Conservation (phyloP, 2,329 filamentous ascomycete species). For the Chaetothyriales sp. region DNA sequence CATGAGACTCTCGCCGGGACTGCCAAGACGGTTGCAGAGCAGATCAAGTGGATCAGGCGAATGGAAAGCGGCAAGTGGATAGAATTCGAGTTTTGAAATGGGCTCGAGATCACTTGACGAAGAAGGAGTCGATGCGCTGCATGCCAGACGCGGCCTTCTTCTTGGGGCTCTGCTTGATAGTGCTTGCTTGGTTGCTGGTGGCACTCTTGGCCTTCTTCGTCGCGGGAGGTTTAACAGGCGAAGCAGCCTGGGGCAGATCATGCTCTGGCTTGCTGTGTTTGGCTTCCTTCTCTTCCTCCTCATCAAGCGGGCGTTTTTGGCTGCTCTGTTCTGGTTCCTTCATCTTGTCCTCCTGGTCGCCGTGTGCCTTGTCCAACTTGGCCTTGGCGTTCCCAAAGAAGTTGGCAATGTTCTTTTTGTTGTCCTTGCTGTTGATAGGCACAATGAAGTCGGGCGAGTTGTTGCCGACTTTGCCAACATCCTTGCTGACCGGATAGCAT, state of each 20-base stretch:
- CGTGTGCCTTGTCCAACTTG: slow-evolving; percentile 23
- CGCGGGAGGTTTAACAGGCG: slow-evolving; percentile 25
- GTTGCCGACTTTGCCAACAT: slow-evolving; percentile 88
- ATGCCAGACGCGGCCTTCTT: slow-evolving; percentile 34
- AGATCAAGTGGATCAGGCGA: slow-evolving; percentile 21
- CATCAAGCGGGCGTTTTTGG: slow-evolving; percentile 16
- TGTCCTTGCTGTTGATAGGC: slow-evolving; percentile 68
- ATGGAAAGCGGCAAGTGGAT: slow-evolving; percentile 27
- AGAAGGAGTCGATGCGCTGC: slow-evolving; percentile 37
- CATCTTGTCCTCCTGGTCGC: slow-evolving; percentile 19
- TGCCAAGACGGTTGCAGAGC: slow-evolving; percentile 19
- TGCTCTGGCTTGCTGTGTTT: slow-evolving; percentile 12
- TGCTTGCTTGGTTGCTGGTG: slow-evolving; percentile 37
- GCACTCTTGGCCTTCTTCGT: slow-evolving; percentile 39
- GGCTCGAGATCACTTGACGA: slow-evolving; percentile 22
- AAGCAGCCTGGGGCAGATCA: slow-evolving; percentile 18
- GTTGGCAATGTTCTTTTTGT: slow-evolving; percentile 86
- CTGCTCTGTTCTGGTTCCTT: slow-evolving; percentile 16
- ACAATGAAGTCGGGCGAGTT: slow-evolving; percentile 72
- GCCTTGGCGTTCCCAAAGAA: slow-evolving; percentile 52
- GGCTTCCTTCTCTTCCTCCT: slow-evolving; percentile 9
- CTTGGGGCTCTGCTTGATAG: slow-evolving; percentile 28
- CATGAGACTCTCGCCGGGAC: slow-evolving; percentile 20
- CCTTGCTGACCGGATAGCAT: slow-evolving; percentile 70
- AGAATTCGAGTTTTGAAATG: slow-evolving; percentile 17